Base-by-base conservation (phyloP, 306 rosid species). In the Cicer bijugum region DNA sequence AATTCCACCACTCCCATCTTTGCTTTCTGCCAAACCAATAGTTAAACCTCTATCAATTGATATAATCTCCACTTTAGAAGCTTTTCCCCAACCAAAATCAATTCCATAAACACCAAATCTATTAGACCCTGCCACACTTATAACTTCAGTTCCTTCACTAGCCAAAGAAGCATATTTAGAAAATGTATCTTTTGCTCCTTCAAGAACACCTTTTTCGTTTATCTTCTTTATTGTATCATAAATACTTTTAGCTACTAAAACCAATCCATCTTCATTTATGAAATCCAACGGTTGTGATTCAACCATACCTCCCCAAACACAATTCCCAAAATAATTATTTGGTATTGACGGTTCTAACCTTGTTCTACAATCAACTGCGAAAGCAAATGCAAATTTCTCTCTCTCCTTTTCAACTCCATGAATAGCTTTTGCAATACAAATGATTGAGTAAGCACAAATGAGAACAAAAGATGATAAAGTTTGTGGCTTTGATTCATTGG, bases 31-130 rank as follows among this genome's bases (percentile, higher is more conserved):
- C 52, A 84, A 12, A 0, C 73, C 82, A 71, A 84, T 69, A 0
- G 86, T 56, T 4, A 76, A 64, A 46, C 43, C 42, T 62, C 75
- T 72, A 35, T 76, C 80, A 1, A 72, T 11, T 0, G 86, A 83
- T 0, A 53, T 12, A 15, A 83, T 68, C 69, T 81, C 88, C 81
- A 87, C 89, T 68, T 82, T 85, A 0, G 4, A 11, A 0, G 89
- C 87, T 17, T 0, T 81, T 6, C 87, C 91, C 89, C 87, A 87
- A 7, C 91, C 89, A 63, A 85, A 83, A 65, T 87, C 89, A 17
- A 8, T 35, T 0, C 38, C 81, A 23, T 85, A 87, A 12, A 87
- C 72, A 46, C 85, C 81, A 45, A 85, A 79, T 17, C 80, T 20
- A 42, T 78, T 80, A 40, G 88, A 84, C 47, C 89, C 92, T 0